Evolutionary conservation across 805 yeast genomes (phyloP), one percentile per base, ranked within the genome.

Genomic region (Debaryomyces castellii): DNA sequence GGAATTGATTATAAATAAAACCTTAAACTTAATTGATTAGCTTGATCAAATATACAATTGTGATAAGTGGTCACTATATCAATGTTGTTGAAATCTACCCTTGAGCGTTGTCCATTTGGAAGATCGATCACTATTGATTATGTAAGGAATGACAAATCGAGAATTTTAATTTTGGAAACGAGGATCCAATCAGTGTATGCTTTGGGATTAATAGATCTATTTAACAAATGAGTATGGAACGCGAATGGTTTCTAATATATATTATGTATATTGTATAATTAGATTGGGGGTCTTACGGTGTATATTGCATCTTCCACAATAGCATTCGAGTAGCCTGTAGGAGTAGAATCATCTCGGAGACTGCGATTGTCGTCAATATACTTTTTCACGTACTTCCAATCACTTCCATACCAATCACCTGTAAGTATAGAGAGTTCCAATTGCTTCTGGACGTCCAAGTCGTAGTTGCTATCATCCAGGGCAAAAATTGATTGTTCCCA

Each of bases 321-420:
- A 18, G 39, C 43, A 46, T 72, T 72, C 12, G 66, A 56, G 44
- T 46, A 63, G 2, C 74, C 74, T 1, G 67, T 64, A 10, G 69
- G 64, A n/a, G 64, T 54, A 16, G 47, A 27, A 10, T 40, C 44
- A 41, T 64, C 69, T 14, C 36, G 14, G 23, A 36, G 40, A 7
- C 64, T 51, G 24, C 47, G 46, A 33, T 56, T 51, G 30, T 49
- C 47, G 14, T 52, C 47, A 35, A 72, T 39, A 47, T 63, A 72
- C 36, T 53, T 48, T 45, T 59, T 52, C 6, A 64, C 73, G 39
- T 57, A 59, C 5, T 51, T 45, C 66, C 71, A 69, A 33, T 71
- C 76, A 35, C 74, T 62, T 3, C 74, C 77, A 43, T 66, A 69
- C 76, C 76, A 72, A 45, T 68, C 75, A 2, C 74, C 77, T 1